phyloP scores from a whole-genome alignment of 2,329 filamentous ascomycete species.

The Coniochaeta sp. region DNA sequence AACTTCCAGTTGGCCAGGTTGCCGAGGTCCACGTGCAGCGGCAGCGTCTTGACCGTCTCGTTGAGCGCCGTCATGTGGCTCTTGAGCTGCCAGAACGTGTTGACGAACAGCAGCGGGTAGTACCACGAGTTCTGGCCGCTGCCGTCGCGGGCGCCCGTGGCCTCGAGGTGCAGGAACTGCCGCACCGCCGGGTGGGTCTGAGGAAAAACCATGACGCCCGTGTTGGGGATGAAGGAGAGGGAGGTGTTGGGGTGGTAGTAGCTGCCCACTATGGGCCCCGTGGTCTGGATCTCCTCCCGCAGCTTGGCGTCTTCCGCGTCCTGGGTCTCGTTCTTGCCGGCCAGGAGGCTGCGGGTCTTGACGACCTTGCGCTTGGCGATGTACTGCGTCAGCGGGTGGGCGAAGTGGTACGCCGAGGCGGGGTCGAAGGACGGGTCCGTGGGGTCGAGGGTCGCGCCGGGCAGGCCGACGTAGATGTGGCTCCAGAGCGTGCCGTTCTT shows the following conservation, averaged over 20 bases:
- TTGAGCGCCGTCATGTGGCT: constrained; percentile 89
- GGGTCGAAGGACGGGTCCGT: constrained; percentile 63
- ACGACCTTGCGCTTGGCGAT: constrained; percentile 81
- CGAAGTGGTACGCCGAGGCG: constrained; percentile 73
- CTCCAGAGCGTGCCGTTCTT: constrained; percentile 91
- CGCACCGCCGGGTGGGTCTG: constrained; percentile 65
- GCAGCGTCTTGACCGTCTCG: constrained; percentile 74
- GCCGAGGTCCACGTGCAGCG: constrained; percentile 75
- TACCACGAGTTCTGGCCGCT: constrained; percentile 91
- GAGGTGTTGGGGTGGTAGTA: constrained; percentile 97
- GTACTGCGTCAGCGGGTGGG: constrained; percentile 81
- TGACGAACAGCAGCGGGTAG: constrained; percentile 80
- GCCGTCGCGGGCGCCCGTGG: constrained; percentile 72
- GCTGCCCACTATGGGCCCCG: constrained; percentile 66
- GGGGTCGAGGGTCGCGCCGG: constrained; percentile 72
- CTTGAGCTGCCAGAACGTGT: constrained; percentile 95
- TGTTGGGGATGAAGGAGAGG: constrained; percentile 76
- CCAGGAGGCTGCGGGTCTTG: constrained; percentile 85
- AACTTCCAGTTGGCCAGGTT: constrained; percentile 89
- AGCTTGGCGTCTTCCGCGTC: constrained; percentile 45
- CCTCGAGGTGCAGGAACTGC: constrained; percentile 73
- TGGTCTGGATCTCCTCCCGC: constrained; percentile 41
- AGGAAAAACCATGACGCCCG: constrained; percentile 61
- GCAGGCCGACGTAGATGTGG: constrained; percentile 81
- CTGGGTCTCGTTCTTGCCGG: constrained; percentile 33